phyloP scores from a whole-genome alignment of 75 land plant species.

The Gnetum montanum region DNA sequence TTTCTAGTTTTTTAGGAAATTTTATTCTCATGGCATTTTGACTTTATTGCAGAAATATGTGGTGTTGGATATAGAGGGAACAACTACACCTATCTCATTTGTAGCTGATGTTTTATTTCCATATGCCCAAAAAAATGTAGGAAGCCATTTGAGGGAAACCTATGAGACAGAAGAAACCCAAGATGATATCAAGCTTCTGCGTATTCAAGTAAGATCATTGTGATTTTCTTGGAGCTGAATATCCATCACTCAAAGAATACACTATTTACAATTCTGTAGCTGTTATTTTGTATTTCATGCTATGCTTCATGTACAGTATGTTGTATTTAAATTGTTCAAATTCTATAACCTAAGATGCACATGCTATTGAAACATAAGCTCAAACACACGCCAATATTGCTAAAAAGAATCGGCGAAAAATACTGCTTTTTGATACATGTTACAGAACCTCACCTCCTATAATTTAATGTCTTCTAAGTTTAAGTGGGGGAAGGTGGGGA shows the following conservation, averaged over 20 bases:
- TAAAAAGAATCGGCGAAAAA: too few species aligned
- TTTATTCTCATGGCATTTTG: not conserved
- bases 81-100: constrained; percentile 97
- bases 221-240: too few species aligned
- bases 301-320: not conserved
- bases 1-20: not conserved
- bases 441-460: too few species aligned
- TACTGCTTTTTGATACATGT: too few species aligned
- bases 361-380: too few species aligned
- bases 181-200: constrained; percentile 71
- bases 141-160: constrained; percentile 59
- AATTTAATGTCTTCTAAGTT: too few species aligned
- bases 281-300: not conserved
- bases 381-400: too few species aligned
- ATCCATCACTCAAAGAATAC: too few species aligned
- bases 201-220: constrained; percentile 56
- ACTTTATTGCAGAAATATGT: constrained; percentile 56
- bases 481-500: too few species aligned
- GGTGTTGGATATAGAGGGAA: constrained; percentile 97
- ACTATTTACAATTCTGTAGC: too few species aligned
- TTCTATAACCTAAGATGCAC: too few species aligned
- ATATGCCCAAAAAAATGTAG: constrained; percentile 83
- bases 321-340: too few species aligned
- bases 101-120: constrained; percentile 94
- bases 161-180: constrained; percentile 84